phyloP scores from a whole-genome alignment of 805 yeast species.

The Ogataea glucozyma region DNA sequence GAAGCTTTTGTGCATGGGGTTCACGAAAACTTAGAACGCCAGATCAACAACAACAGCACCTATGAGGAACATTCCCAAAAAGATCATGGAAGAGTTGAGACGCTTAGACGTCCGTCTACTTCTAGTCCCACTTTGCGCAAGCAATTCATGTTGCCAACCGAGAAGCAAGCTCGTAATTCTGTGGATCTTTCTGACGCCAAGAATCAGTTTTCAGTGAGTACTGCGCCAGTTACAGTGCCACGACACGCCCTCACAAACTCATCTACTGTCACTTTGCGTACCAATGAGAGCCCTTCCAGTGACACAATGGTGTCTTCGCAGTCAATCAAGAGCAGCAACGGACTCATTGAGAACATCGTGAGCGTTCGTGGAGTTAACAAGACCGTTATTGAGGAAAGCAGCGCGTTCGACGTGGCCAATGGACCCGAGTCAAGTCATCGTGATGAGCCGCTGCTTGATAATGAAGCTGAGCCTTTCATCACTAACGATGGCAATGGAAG shows the following conservation, averaged over 20 bases:
- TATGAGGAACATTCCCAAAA: constrained; percentile 2
- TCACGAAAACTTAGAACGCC: constrained; percentile 30
- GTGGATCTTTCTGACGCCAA: constrained; percentile 29
- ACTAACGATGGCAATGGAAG: constrained; percentile 7
- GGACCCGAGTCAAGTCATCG: too few species aligned
- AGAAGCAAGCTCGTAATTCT: constrained; percentile 19
- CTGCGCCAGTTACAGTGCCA: not conserved
- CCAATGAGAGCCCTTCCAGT: constrained; percentile 8
- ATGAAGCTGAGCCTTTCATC: constrained; percentile 12
- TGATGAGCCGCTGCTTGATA: constrained; percentile 5
- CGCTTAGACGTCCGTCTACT: constrained; percentile 3
- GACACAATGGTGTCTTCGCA: constrained; percentile 13
- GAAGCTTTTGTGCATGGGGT: constrained; percentile 41
- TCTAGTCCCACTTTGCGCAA: constrained; percentile 11
- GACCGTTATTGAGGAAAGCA: constrained; percentile 72
- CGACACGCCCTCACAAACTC: not conserved
- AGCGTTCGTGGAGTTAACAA: constrained; percentile 81
- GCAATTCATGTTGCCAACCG: constrained; percentile 24
- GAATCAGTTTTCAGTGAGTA: constrained; percentile 8
- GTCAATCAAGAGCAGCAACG: constrained; percentile 43
- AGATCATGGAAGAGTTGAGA: not conserved
- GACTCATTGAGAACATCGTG: constrained; percentile 80
- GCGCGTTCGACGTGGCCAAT: constrained; percentile 41
- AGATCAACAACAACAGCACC: constrained; percentile 5
- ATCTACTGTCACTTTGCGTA: not conserved